Percentiles rank a stretch among this genome's conserved stretches.
phyloP scores from a whole-genome alignment of 2,329 filamentous ascomycete species.

The Aspergillus calidoustus region DNA sequence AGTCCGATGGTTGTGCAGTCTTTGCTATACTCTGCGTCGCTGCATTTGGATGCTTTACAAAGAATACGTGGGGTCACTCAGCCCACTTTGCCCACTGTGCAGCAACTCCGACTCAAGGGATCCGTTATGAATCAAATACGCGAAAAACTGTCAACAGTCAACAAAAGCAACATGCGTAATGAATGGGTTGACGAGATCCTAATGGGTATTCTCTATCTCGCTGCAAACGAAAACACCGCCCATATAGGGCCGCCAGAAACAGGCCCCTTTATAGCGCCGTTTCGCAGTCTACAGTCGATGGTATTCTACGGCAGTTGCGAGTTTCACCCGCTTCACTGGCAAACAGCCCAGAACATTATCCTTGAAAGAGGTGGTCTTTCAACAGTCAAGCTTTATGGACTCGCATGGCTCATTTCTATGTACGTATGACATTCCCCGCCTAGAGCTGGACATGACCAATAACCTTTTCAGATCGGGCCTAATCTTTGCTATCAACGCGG shows the following conservation, averaged over 20 bases:
- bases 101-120: background rate
- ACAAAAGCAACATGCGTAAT: background rate
- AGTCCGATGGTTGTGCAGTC: constrained; percentile 3
- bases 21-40: constrained; percentile 1
- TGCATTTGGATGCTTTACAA: background rate
- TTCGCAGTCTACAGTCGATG: background rate
- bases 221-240: background rate
- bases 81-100: too few species aligned
- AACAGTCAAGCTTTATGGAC: background rate
- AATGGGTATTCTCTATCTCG: constrained; percentile 9
- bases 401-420: background rate
- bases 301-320: constrained; percentile 10
- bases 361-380: background rate
- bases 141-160: background rate
- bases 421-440: background rate
- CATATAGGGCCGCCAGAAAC: background rate
- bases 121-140: background rate
- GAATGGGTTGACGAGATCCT: constrained; percentile 1
- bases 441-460: background rate
- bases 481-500: background rate
- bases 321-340: constrained; percentile 6
- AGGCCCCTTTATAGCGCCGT: background rate
- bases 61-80: background rate
- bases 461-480: background rate
- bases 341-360: background rate